Conservation (phyloP, 139 green algal species). For the Micractinium conductrix region DNA sequence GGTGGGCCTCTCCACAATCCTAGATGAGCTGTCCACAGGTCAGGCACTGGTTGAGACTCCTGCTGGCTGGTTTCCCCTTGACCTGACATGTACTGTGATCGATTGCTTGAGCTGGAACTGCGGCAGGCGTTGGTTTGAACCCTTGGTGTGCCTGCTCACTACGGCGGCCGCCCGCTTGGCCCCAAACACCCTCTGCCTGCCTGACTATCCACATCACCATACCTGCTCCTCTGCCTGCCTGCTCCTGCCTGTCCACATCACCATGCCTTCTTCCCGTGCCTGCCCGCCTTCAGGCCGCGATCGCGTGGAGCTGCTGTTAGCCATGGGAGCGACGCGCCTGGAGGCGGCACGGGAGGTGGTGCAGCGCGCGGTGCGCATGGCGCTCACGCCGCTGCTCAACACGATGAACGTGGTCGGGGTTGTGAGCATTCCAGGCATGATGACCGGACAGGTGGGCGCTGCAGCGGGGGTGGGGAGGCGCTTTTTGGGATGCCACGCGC, state of each 20-base stretch:
- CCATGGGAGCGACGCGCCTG: slow-evolving; percentile 75
- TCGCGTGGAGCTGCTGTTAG: slow-evolving; percentile 75
- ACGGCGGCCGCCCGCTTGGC: no score
- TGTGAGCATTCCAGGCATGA: slow-evolving; percentile 71
- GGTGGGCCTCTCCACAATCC: slow-evolving; percentile 72
- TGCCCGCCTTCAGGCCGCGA: slow-evolving; percentile 53
- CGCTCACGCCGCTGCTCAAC: slow-evolving; percentile 86
- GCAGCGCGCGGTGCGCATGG: slow-evolving; percentile 52
- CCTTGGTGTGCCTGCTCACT: no score
- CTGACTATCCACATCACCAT: no score
- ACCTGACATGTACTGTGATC: no score
- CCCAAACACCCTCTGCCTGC: no score
- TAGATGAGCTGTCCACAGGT: slow-evolving; percentile 49
- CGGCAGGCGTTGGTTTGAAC: no score
- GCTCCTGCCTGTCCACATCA: no score
- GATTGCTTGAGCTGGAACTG: no score
- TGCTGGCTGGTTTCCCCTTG: neutral
- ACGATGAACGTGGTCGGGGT: slow-evolving; percentile 82
- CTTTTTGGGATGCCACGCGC: no score
- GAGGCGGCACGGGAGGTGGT: slow-evolving; percentile 71
- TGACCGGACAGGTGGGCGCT: no score
- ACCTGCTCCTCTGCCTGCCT: no score
- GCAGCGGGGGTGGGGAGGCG: no score
- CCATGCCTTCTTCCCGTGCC: neutral
- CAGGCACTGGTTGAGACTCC: neutral